Base-by-base conservation (phyloP, 1,139 yeast species). In the Pichia cactophila region DNA sequence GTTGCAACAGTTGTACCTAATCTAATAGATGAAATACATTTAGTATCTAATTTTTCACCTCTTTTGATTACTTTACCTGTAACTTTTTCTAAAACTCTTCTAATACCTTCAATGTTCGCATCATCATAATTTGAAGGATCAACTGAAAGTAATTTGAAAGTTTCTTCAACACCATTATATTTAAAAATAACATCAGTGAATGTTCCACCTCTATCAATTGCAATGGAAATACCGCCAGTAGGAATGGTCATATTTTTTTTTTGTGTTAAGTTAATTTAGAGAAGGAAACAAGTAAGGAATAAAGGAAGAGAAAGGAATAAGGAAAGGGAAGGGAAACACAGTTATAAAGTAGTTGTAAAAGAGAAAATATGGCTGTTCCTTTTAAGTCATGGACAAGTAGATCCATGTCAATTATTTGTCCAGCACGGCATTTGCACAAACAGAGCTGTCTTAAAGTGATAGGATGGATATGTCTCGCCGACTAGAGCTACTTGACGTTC, bases 71-170 rank as follows among this genome's bases (percentile, higher is more conserved):
- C 49, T 9, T 61, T 64, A 0, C 78, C 76, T 1, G 78, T 74
- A 50, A 76, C 77, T 36, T 69, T 66, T 61, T 85, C 92, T 52
- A 89, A 66, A 0, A 86, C 77, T 46, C 95, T 69, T 56, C 96
- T 73, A 45, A 89, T 86, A 6, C 96, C 97, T 67, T 89, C 97
- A 14, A 90, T 73, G 4, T 95, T 95, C 0, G 97, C 96, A 71
- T 89, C 97, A 9, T 73, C 69, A 63, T 89, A 89, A 67, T 88
- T 88, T 44, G 75, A 70, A 0, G 96, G 95, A 61, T 89, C 96
- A 9, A 85, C 96, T 1, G 96, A 86, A 28, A 89, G 71, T 42
- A 89, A 69, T 65, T 89, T 89, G 59, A 77, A 71, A 39, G 73
- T 69, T 29, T 77, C 72, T 56, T 78, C 81, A 48, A 72, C 50